Percentiles rank a stretch among this genome's conserved stretches.
Conservation (phyloP, 305 asterid genomes). For the Fraxinus platypoda region DNA sequence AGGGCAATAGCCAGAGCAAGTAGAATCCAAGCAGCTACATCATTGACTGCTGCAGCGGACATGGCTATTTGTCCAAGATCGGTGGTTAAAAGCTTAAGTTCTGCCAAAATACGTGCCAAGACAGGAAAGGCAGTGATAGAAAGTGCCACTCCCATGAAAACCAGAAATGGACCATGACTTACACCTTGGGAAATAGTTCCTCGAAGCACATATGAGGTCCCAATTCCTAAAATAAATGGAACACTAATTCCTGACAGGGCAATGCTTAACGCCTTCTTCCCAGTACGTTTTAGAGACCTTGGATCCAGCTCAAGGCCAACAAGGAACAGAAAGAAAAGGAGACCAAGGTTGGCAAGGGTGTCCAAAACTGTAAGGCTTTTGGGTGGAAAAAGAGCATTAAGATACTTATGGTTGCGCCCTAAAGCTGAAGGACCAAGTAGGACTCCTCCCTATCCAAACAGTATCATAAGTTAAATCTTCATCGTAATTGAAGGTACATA, state of each 20-base stretch:
- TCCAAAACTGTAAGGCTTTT: constrained; percentile 78
- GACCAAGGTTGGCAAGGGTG: constrained; percentile 82
- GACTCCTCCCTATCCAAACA: constrained; percentile 69
- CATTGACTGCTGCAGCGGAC: constrained; percentile 97
- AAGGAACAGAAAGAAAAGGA: constrained; percentile 76
- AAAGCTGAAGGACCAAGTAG: constrained; percentile 91
- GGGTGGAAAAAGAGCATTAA: constrained; percentile 59
- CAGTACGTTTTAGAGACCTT: constrained; percentile 55
- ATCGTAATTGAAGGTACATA: not conserved
- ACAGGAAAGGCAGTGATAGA: constrained; percentile 95
- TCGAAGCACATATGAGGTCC: constrained; percentile 61
- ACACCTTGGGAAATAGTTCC: constrained; percentile 50
- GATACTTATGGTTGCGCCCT: constrained; percentile 54
- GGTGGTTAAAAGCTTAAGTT: constrained; percentile 81
- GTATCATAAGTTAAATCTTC: not conserved
- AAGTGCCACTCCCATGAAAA: constrained; percentile 95
- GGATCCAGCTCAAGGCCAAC: constrained; percentile 89
- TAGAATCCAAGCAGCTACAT: constrained; percentile 87
- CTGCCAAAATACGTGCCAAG: constrained; percentile 88
- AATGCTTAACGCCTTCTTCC: constrained; percentile 66
- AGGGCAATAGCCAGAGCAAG: constrained; percentile 88
- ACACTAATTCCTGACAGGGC: constrained; percentile 76
- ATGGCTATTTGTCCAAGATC: constrained; percentile 84
- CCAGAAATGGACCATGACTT: constrained; percentile 56
- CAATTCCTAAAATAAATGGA: constrained; percentile 75